These are phyloP conservation scores for Nemania serpens DNA, from an alignment of 2,329 filamentous ascomycete species.

Conservation along the genomic window DNA sequence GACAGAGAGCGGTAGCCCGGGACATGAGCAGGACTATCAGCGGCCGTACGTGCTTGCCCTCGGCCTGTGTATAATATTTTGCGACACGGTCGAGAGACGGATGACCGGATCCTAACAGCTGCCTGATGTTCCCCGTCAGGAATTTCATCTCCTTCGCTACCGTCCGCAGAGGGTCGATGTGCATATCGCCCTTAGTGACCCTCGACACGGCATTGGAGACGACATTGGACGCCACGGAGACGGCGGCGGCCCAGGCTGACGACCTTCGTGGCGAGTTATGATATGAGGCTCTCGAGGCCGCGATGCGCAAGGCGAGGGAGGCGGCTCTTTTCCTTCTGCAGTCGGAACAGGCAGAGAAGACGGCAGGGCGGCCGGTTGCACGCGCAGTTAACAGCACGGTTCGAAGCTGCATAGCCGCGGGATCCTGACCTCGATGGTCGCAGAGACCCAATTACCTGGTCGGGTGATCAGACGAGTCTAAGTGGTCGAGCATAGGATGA, in stretches of 20 bases:
- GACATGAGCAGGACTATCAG: slow-evolving; percentile 97
- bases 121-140: slow-evolving; percentile 88
- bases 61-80: slow-evolving; percentile 96
- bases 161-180: slow-evolving; percentile 83
- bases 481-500: slow-evolving; percentile 26
- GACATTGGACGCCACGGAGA: slow-evolving; percentile 71
- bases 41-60: slow-evolving; percentile 95
- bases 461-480: slow-evolving; percentile 22
- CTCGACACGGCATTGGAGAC: slow-evolving; percentile 70
- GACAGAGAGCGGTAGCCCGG: slow-evolving; percentile 80
- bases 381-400: slow-evolving; percentile 52
- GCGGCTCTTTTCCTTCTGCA: slow-evolving; percentile 44
- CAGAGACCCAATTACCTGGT: slow-evolving; percentile 41
- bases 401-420: slow-evolving; percentile 57
- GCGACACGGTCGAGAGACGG: slow-evolving; percentile 92
- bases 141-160: slow-evolving; percentile 98
- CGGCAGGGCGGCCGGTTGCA: slow-evolving; percentile 41
- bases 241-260: slow-evolving; percentile 78
- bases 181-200: slow-evolving; percentile 67
- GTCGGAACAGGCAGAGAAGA: slow-evolving; percentile 47
- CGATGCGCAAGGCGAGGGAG: slow-evolving; percentile 42
- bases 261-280: slow-evolving; percentile 52
- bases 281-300: slow-evolving; percentile 44
- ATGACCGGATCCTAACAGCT: slow-evolving; percentile 91
- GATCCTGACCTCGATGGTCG: slow-evolving; percentile 28